Evolutionary conservation across 176 grass and related monocot genomes (phyloP).

Genomic region (Coix lacrymajobi): DNA sequence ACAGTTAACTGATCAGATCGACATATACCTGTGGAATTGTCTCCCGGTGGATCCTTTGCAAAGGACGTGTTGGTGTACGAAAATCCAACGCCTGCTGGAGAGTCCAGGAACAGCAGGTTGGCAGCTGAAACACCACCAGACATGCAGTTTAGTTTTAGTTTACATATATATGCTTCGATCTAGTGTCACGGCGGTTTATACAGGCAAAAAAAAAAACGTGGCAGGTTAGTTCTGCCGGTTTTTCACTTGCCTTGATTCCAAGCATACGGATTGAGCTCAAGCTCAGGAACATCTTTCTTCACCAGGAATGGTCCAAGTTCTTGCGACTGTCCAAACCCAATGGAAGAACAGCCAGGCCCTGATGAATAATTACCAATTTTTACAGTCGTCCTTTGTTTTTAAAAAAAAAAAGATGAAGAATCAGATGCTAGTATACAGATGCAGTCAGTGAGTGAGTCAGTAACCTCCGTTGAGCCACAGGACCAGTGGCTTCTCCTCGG

Average conservation of each 20-base stretch:
- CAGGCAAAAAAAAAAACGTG: background rate
- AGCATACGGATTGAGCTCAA: slow-evolving; percentile 51
- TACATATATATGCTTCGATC: background rate
- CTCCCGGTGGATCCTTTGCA: slow-evolving; percentile 44
- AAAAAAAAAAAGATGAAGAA: background rate
- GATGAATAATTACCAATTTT: background rate
- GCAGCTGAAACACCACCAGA: slow-evolving; percentile 45
- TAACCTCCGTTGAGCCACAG: slow-evolving; percentile 76
- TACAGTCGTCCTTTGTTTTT: background rate
- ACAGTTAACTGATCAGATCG: background rate
- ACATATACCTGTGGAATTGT: slow-evolving; percentile 75
- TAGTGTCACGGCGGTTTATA: background rate
- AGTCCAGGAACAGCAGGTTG: slow-evolving; percentile 77
- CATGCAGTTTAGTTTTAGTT: background rate
- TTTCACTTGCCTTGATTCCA: slow-evolving; percentile 72
- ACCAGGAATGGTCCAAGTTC: slow-evolving; percentile 74
- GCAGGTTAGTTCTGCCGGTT: background rate
- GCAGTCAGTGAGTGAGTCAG: background rate
- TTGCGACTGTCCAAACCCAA: slow-evolving; percentile 65
- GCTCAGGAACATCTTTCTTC: slow-evolving; percentile 66
- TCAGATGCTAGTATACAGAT: background rate
- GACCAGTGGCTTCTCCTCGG: slow-evolving; percentile 46
- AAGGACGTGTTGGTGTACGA: slow-evolving; percentile 82
- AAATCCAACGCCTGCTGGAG: slow-evolving; percentile 85
- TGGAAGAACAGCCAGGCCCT: slow-evolving; percentile 67